Conservation (phyloP, 139 green algal genomes). For the Asterochloris erici region DNA sequence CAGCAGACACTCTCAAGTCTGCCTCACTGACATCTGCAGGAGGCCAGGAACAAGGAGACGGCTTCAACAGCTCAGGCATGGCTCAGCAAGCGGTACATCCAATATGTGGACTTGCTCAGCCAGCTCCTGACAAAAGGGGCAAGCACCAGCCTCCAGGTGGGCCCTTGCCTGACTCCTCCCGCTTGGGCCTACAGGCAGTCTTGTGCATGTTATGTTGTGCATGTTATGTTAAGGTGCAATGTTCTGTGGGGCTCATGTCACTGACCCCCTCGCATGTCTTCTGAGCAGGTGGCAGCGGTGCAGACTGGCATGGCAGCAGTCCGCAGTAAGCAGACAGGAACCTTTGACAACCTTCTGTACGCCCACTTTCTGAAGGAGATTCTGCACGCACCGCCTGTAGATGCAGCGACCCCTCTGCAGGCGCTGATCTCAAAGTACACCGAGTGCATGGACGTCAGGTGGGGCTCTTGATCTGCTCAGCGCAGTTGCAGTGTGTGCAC, state of each 20-base stretch:
- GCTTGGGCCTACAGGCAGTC: too few relatives aligned
- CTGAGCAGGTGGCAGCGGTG: slow-evolving; percentile 38
- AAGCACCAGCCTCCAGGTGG: not conserved
- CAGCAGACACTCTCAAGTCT: not conserved
- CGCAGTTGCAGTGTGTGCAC: not conserved
- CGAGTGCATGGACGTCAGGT: slow-evolving; percentile 29
- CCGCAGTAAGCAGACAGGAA: slow-evolving; percentile 30
- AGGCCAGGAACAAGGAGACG: not conserved
- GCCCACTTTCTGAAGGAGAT: slow-evolving; percentile 28
- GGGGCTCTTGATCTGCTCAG: not conserved
- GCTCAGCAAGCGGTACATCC: slow-evolving; percentile 8
- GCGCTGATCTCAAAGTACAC: slow-evolving; percentile 56
- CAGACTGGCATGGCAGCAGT: slow-evolving; percentile 60
- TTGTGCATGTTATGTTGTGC: not conserved
- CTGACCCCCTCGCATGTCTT: not conserved
- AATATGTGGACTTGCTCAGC: not conserved
- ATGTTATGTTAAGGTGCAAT: not conserved
- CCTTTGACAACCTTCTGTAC: slow-evolving; percentile 48
- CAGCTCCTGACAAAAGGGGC: not conserved
- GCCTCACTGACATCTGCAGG: slow-evolving; percentile 4
- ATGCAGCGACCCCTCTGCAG: slow-evolving; percentile 37
- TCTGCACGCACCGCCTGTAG: slow-evolving; percentile 1
- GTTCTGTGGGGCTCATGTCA: slow-evolving; percentile 3
- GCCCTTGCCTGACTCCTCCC: not conserved
- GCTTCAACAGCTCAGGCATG: not conserved